Evolutionary conservation across 2,329 filamentous ascomycete species (phyloP).

Genomic region (Xylariomycetidae sp.): DNA sequence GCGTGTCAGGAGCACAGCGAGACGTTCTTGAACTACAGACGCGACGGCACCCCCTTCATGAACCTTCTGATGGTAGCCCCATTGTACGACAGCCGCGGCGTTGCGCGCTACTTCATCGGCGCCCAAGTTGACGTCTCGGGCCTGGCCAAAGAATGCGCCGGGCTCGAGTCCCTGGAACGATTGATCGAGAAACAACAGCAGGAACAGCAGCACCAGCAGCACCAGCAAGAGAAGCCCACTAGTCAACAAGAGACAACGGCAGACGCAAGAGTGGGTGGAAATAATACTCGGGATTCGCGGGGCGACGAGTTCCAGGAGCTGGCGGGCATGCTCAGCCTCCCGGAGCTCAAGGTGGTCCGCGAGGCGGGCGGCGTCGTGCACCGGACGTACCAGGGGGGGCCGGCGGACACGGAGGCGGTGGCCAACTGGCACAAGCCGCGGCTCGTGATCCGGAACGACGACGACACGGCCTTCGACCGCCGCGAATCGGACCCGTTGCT

Average conservation of each 20-base stretch:
- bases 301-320: slow-evolving; percentile 63
- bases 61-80: slow-evolving; percentile 73
- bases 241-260: slow-evolving; percentile 6
- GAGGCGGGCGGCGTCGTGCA: slow-evolving; percentile 62
- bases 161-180: slow-evolving; percentile 56
- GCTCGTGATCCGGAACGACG: slow-evolving; percentile 37
- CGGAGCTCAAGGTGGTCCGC: slow-evolving; percentile 61
- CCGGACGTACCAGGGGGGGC: slow-evolving; percentile 38
- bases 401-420: slow-evolving; percentile 27
- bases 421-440: slow-evolving; percentile 36
- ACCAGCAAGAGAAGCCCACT: background rate
- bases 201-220: slow-evolving; percentile 4
- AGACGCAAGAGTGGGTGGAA: slow-evolving; percentile 3
- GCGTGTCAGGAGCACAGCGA: slow-evolving; percentile 68
- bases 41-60: slow-evolving; percentile 74
- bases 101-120: slow-evolving; percentile 64
- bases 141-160: slow-evolving; percentile 60
- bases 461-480: slow-evolving; percentile 24
- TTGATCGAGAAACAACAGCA: slow-evolving; percentile 32
- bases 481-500: slow-evolving; percentile 9
- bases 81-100: slow-evolving; percentile 62
- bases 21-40: slow-evolving; percentile 70
- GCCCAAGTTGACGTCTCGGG: slow-evolving; percentile 69
- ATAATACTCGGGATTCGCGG: slow-evolving; percentile 24
- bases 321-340: slow-evolving; percentile 64